Evolutionary conservation across 306 rosid genomes (phyloP), one percentile per base, ranked within the genome.

Genomic region (Acacia crassicarpa): DNA sequence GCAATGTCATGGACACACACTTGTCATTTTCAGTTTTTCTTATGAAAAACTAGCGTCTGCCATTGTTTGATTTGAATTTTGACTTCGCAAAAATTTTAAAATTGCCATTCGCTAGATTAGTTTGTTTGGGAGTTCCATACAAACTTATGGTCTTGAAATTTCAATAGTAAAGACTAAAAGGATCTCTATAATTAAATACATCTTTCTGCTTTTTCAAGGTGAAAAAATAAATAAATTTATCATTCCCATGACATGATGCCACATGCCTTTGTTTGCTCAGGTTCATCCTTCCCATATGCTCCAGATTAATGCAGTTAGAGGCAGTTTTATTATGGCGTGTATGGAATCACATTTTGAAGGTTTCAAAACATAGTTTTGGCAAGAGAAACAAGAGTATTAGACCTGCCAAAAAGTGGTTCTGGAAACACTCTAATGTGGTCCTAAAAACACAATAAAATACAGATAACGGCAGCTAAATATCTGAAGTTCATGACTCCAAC

Each of bases 231-330:
- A 44, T 51, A 22, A 45, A 44, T 51, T 15, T 46, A 20, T 16
- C 22, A 11, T 48, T 73, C 79, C 58, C 44, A 67, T 35, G 72
- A 7, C 22, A 67, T 66, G 71, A 80, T 70, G 53, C 35, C 67
- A 74, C 45, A 43, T 74, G 79, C 67, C 79, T 63, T 22, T 41
- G 11, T 54, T 53, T 61, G 45, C 74, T 75, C 63, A 56, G 44
- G 65, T 27, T 11, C 62, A 53, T 53, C 78, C 73, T 58, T 43
- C 54, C 78, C 67, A 19, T 69, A 76, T 69, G 30, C 76, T 48
- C 40, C 41, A 16, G 66, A 61, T 30, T 33, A 46, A 5, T 56
- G 79, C 32, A 65, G 23, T 74, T 69, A 68, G 15, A 23, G 46
- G 75, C 53, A 11, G 23, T 22, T 5, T n/a, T 4, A 54, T n/a